phyloP scores from a whole-genome alignment of 2,329 filamentous ascomycete genomes.

The Calonectria henricotiae region DNA sequence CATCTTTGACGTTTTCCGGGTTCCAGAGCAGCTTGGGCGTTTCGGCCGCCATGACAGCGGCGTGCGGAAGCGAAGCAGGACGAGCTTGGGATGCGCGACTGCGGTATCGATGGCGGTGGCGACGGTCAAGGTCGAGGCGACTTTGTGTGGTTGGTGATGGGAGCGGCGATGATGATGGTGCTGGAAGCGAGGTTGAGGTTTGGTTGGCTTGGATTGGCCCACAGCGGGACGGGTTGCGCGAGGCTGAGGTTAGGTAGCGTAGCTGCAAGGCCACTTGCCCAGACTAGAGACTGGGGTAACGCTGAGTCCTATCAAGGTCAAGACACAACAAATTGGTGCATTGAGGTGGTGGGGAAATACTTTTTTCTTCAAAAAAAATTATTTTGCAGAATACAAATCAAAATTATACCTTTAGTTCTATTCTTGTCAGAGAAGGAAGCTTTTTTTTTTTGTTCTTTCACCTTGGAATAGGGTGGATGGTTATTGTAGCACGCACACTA shows the following conservation, averaged over 20 bases:
- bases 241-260: slow-evolving; percentile 25
- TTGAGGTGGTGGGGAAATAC: background rate
- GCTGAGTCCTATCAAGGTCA: background rate
- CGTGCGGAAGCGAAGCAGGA: slow-evolving; percentile 2
- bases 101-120: background rate
- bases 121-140: slow-evolving; percentile 7
- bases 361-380: too few species aligned
- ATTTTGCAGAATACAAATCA: too few species aligned
- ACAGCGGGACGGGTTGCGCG: slow-evolving; percentile 27
- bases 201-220: slow-evolving; percentile 30
- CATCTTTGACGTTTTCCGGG: slow-evolving; percentile 93
- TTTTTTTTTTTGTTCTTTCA: background rate
- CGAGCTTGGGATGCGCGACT: background rate
- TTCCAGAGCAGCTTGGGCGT: slow-evolving; percentile 86
- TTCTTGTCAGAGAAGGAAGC: background rate
- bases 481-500: background rate
- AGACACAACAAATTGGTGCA: background rate
- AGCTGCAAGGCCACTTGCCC: background rate
- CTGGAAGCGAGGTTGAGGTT: slow-evolving; percentile 14
- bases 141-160: slow-evolving; percentile 1
- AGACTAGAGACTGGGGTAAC: background rate
- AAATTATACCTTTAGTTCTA: too few species aligned
- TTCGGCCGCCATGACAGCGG: slow-evolving; percentile 58
- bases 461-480: background rate
- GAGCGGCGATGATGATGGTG: slow-evolving; percentile 7